Base-by-base conservation (phyloP, 345 rosid species). In the Heritiera fomes region DNA sequence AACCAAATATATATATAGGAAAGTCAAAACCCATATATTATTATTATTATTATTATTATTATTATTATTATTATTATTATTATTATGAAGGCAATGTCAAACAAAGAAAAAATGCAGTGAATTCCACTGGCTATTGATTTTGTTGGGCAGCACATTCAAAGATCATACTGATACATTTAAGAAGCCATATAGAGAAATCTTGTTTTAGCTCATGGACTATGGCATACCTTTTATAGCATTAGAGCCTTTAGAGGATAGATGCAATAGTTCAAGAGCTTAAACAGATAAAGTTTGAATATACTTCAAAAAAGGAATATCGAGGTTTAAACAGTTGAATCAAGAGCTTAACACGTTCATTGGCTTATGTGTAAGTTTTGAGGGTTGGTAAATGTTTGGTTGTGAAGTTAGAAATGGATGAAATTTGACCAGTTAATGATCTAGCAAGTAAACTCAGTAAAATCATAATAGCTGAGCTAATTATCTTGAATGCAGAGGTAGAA, bases 361-460 rank as follows among this genome's bases (percentile, higher is more conserved):
- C 52, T 47, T 47, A 18, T 12, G 64, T 15, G 15, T 46, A 14
- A 6, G 18, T 45, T 74, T 58, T n/a, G 38, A n/a, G 59, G 73
- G 40, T 77, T 52, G 79, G 73, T 77, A 77, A 77, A 77, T 50
- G 73, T 77, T 77, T 65, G 79, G 73, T 65, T 65, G 40, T 77
- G 79, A 41, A 40, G 49, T 49, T 65, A 40, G 79, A 77, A 77
- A 66, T 20, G 10, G 47, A 38, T 34, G 71, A 3, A 50, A 64
- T 32, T 47, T 65, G 58, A 50, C 79, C 34, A 7, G 61, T 65
- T 62, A 76, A 23, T 13, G 28, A 12, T 3, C n/a, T 74, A 41
- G 32, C 34, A 53, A 66, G 64, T 53, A 23, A 77, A 6, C 15
- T 10, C 62, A 14, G 73, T 53, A 14, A 50, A 50, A 52, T 32